These are phyloP conservation scores for Exophiala sideris DNA, from an alignment of 2,329 filamentous ascomycete genomes.

Conservation along the genomic window DNA sequence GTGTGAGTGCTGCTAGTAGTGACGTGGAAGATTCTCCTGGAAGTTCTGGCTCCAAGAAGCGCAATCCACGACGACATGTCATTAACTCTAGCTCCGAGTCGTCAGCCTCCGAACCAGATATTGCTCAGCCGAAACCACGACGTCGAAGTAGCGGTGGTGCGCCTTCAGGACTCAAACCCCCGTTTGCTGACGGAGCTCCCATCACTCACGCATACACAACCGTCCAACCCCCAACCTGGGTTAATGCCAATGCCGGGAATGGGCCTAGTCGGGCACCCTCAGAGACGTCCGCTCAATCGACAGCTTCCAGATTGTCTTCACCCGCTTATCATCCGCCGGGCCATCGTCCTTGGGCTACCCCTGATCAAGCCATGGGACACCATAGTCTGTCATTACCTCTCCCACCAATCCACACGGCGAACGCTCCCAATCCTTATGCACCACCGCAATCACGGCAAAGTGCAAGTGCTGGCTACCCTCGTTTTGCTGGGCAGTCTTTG, in stretches of 20 bases:
- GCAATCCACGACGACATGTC: slow-evolving; percentile 19
- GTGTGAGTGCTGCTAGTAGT: slow-evolving; percentile 35
- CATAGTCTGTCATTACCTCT: slow-evolving; percentile 27
- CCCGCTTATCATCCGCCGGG: slow-evolving; percentile 20
- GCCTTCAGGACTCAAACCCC: slow-evolving; percentile 11
- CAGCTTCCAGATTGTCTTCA: slow-evolving; percentile 17
- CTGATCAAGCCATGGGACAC: slow-evolving; percentile 22
- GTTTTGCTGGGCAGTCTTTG: neutral
- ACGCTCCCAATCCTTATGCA: slow-evolving; percentile 16
- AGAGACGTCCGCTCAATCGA: slow-evolving; percentile 15
- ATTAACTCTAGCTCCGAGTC: slow-evolving; percentile 27
- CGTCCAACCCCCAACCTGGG: slow-evolving; percentile 8
- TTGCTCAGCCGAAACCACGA: slow-evolving; percentile 15
- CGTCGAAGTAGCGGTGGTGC: slow-evolving; percentile 19
- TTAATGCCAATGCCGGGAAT: neutral
- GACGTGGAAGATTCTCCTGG: slow-evolving; percentile 32
- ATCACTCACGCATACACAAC: slow-evolving; percentile 10
- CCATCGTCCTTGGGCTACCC: slow-evolving; percentile 23
- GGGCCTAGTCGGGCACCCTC: slow-evolving; percentile 13
- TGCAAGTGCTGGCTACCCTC: slow-evolving; percentile 15
- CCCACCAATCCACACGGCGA: slow-evolving; percentile 21
- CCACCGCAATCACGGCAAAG: neutral
- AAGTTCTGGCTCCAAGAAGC: slow-evolving; percentile 20
- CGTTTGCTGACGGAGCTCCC: slow-evolving; percentile 6
- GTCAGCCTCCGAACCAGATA: slow-evolving; percentile 22